These are phyloP conservation scores for Suillus ampliporus DNA, from an alignment of 768 basidiomycete species.

Conservation along the genomic window DNA sequence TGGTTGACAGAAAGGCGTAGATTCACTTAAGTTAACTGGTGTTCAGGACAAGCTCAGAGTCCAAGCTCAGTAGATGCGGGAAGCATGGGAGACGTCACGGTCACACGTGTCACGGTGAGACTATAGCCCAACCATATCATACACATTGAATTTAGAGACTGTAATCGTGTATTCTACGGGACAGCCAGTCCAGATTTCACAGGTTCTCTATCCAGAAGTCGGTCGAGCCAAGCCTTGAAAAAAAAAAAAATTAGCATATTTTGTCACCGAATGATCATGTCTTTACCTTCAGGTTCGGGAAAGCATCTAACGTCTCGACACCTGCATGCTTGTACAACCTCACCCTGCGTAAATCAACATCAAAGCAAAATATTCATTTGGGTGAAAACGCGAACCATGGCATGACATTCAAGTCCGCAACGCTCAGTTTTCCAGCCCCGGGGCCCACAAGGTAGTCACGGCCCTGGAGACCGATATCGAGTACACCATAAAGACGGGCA, in stretches of 20 bases:
- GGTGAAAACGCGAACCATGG: slow-evolving; percentile 55
- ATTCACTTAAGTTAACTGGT: background rate
- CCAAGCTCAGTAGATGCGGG: background rate
- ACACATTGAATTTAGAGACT: no score
- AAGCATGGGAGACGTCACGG: background rate
- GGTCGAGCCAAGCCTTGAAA: slow-evolving; percentile 36
- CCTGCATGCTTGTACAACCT: slow-evolving; percentile 51
- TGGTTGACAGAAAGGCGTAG: background rate
- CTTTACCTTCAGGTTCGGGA: slow-evolving; percentile 63
- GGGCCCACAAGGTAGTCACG: slow-evolving; percentile 85
- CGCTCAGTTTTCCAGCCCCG: slow-evolving; percentile 64
- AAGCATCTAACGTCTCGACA: slow-evolving; percentile 62
- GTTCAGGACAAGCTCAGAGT: background rate
- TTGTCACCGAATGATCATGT: background rate
- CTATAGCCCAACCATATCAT: no score
- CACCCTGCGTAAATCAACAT: slow-evolving; percentile 51
- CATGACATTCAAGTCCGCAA: slow-evolving; percentile 75
- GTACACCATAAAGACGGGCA: slow-evolving; percentile 80
- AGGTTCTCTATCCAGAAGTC: slow-evolving; percentile 25
- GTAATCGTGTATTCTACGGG: slow-evolving; percentile 8
- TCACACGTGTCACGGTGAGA: background rate
- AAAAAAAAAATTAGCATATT: background rate
- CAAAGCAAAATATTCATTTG: background rate
- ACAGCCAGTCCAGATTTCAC: slow-evolving; percentile 31
- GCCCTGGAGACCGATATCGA: slow-evolving; percentile 74